phyloP scores from a whole-genome alignment of 208 protist genomes.

The Cochliopodium minus region DNA sequence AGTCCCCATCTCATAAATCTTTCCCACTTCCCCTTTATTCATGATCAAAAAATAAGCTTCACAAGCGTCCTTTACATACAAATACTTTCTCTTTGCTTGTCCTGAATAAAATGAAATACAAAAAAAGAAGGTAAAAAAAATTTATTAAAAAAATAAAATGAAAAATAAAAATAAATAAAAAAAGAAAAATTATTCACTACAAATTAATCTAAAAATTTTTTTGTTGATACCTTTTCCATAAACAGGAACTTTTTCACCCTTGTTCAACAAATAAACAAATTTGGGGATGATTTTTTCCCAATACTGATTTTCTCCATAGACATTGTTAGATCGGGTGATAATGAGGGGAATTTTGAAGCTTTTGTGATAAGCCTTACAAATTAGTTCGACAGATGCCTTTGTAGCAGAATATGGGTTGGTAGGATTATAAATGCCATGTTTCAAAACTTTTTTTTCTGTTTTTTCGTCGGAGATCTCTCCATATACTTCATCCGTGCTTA shows the following conservation, averaged over 20 bases:
- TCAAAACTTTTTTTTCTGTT: slow-evolving; percentile 38
- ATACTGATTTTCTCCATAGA: slow-evolving; percentile 63
- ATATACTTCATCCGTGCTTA: slow-evolving; percentile 86
- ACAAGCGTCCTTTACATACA: slow-evolving; percentile 51
- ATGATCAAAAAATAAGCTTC: slow-evolving; percentile 44
- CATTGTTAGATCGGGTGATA: slow-evolving; percentile 79
- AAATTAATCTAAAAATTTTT: slow-evolving; percentile 37
- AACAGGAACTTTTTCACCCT: slow-evolving; percentile 36
- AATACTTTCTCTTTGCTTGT: slow-evolving; percentile 16
- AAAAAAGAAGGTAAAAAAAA: background rate
- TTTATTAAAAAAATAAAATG: background rate
- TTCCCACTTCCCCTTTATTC: slow-evolving; percentile 40
- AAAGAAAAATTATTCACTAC: background rate
- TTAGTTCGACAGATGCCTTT: slow-evolving; percentile 55
- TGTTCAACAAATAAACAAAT: slow-evolving; percentile 39
- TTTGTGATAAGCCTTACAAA: slow-evolving; percentile 51
- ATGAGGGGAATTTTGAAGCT: slow-evolving; percentile 74
- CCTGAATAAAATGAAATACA: slow-evolving; percentile 26
- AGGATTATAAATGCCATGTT: no score
- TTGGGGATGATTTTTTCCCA: slow-evolving; percentile 67
- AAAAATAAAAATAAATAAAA: background rate
- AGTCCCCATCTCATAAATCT: slow-evolving; percentile 56
- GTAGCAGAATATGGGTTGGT: slow-evolving; percentile 80
- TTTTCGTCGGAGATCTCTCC: slow-evolving; percentile 40
- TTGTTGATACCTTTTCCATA: slow-evolving; percentile 33